phyloP scores from a whole-genome alignment of 495 filamentous ascomycete genomes.

The Penicillium robsamsonii region DNA sequence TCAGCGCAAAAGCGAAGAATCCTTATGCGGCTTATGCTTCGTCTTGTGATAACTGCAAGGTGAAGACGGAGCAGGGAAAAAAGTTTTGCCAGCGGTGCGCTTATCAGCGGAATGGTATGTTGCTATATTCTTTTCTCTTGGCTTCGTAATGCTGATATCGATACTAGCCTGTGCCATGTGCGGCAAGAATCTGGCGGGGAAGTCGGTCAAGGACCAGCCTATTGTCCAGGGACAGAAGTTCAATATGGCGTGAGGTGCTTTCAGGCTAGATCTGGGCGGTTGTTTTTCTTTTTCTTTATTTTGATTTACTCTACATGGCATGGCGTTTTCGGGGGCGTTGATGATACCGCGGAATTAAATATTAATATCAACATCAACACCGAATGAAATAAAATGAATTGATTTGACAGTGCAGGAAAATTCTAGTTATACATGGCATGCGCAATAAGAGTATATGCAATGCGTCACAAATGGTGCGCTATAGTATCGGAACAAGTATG shows the following conservation, averaged over 20 bases:
- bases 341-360: conserved; percentile 2
- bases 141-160: not conserved
- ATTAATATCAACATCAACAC: not conserved
- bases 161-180: conserved; percentile 63
- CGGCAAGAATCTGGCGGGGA: conserved; percentile 55
- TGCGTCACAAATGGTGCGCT: conserved; percentile 22
- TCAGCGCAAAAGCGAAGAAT: conserved; percentile 66
- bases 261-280: not conserved
- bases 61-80: conserved; percentile 61
- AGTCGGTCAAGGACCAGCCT: conserved; percentile 49
- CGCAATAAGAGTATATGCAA: conserved; percentile 44
- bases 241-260: conserved; percentile 54
- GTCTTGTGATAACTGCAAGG: conserved; percentile 60
- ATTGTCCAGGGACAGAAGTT: conserved; percentile 63
- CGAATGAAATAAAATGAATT: conserved; percentile 21
- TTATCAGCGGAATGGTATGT: conserved; percentile 61
- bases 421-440: conserved; percentile 51
- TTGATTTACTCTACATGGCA: conserved; percentile 12
- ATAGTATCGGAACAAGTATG: conserved; percentile 19
- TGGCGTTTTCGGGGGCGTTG: conserved; percentile 23
- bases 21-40: conserved; percentile 67
- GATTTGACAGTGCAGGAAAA: conserved; percentile 31
- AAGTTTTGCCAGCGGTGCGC: conserved; percentile 66
- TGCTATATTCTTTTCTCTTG: not conserved
- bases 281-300: not conserved